Percentiles rank a stretch among this genome's conserved stretches.
phyloP scores from a whole-genome alignment of 768 basidiomycete species.

The Cyathus striatus region DNA sequence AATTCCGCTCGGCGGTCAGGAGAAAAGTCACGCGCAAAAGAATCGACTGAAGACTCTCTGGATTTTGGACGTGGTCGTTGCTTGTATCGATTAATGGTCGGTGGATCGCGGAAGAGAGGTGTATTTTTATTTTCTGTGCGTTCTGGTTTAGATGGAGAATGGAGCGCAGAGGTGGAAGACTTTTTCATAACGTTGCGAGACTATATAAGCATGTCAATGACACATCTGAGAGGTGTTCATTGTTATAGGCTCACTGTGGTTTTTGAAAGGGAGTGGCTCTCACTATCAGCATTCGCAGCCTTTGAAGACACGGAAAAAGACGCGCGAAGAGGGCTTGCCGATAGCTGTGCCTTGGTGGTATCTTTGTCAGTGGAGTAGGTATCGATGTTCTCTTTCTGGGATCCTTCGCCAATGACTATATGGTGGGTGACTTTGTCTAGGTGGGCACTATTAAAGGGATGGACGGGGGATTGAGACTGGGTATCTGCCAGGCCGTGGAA shows the following conservation, averaged over 20 bases:
- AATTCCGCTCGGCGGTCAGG: conserved; percentile 42
- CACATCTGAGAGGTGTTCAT: too few species aligned
- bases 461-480: conserved; percentile 45
- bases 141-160: background rate
- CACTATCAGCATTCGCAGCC: conserved; percentile 17
- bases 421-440: too few species aligned
- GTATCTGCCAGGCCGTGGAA: conserved; percentile 53
- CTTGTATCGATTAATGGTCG: background rate
- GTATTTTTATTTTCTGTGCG: background rate
- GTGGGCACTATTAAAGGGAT: conserved; percentile 23
- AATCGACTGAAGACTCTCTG: conserved; percentile 46
- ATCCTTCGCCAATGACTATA: conserved; percentile 36
- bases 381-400: conserved; percentile 50
- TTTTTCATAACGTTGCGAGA: too few species aligned
- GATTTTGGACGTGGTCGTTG: conserved; percentile 6
- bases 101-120: background rate
- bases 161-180: background rate
- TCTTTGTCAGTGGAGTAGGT: conserved; percentile 4
- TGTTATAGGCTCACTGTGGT: too few species aligned
- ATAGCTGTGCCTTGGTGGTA: conserved; percentile 8
- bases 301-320: conserved; percentile 17
- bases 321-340: conserved; percentile 18
- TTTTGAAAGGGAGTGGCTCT: conserved; percentile 13
- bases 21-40: conserved; percentile 51
- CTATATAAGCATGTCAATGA: too few species aligned